A percentile compares a stretch with the other conserved stretches of the same genome.
Conservation (phyloP, 805 yeast genomes). For the Vanderwaltozyma yarrowii region DNA sequence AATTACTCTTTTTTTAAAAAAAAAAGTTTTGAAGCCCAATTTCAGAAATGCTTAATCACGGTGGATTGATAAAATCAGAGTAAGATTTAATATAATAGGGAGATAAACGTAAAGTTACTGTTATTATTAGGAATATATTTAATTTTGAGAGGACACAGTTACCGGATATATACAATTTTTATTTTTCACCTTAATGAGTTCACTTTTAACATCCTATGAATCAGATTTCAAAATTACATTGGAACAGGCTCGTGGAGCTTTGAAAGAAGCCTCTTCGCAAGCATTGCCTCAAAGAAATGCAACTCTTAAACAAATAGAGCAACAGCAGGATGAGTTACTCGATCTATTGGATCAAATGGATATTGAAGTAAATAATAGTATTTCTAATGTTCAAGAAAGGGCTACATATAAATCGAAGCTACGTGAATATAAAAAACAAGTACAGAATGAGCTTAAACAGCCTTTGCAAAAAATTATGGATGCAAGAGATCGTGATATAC, state of each 20-base stretch:
- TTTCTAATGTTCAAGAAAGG: slow-evolving; percentile 33
- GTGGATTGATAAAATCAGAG: too few relatives aligned
- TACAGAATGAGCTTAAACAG: slow-evolving; percentile 45
- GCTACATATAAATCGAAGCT: slow-evolving; percentile 64
- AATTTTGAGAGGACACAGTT: too few relatives aligned
- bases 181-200: too few relatives aligned
- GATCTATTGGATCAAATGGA: slow-evolving; percentile 82
- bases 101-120: too few relatives aligned
- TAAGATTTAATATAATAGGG: too few relatives aligned
- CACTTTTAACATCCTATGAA: slow-evolving; percentile 27
- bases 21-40: too few relatives aligned
- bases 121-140: too few relatives aligned
- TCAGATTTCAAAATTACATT: slow-evolving; percentile 29
- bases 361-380: slow-evolving; percentile 72
- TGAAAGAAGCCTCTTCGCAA: slow-evolving; percentile 14
- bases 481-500: slow-evolving; percentile 56
- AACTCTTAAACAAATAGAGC: slow-evolving; percentile 20
- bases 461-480: slow-evolving; percentile 50
- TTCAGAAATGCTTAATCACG: too few relatives aligned
- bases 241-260: slow-evolving; percentile 16
- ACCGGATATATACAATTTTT: too few relatives aligned
- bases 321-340: slow-evolving; percentile 24
- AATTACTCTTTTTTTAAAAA: too few relatives aligned
- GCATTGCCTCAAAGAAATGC: slow-evolving; percentile 16
- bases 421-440: slow-evolving; percentile 57